A percentile compares a stretch with the other conserved stretches of the same genome.
These are phyloP conservation scores for Debaryomyces castellii DNA, from an alignment of 805 yeast species.

Conservation along the genomic window DNA sequence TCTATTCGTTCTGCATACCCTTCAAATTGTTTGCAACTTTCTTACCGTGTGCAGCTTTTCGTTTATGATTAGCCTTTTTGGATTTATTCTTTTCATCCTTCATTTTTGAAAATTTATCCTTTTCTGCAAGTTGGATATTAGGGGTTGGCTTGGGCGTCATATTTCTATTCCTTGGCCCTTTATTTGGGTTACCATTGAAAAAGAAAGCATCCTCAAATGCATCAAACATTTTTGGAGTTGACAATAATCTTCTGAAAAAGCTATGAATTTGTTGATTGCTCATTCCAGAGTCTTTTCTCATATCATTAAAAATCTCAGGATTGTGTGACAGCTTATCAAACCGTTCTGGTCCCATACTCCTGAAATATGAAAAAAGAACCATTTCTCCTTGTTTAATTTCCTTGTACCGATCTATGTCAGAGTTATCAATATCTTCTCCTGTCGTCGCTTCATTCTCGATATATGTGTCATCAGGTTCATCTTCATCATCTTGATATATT, in stretches of 20 bases:
- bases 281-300: too few species aligned
- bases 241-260: constrained; percentile 77
- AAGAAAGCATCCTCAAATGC: constrained; percentile 61
- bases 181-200: constrained; percentile 26
- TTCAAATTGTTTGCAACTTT: constrained; percentile 38
- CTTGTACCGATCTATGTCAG: not conserved
- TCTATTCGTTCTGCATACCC: constrained; percentile 18
- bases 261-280: constrained; percentile 94
- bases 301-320: constrained; percentile 41
- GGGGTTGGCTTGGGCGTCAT: too few species aligned
- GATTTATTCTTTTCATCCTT: constrained; percentile 58
- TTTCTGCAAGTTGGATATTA: not conserved
- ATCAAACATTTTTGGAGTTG: constrained; percentile 61
- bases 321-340: constrained; percentile 34
- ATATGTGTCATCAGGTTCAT: constrained; percentile 77
- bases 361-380: constrained; percentile 53
- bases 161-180: too few species aligned
- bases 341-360: constrained; percentile 41
- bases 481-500: constrained; percentile 75
- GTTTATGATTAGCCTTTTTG: constrained; percentile 59
- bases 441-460: constrained; percentile 52
- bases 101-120: constrained; percentile 34
- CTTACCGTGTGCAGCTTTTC: constrained; percentile 61
- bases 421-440: constrained; percentile 18
- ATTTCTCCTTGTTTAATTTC: not conserved